Base-by-base conservation (phyloP, 2,329 filamentous ascomycete species). In the Fusarium sp. region DNA sequence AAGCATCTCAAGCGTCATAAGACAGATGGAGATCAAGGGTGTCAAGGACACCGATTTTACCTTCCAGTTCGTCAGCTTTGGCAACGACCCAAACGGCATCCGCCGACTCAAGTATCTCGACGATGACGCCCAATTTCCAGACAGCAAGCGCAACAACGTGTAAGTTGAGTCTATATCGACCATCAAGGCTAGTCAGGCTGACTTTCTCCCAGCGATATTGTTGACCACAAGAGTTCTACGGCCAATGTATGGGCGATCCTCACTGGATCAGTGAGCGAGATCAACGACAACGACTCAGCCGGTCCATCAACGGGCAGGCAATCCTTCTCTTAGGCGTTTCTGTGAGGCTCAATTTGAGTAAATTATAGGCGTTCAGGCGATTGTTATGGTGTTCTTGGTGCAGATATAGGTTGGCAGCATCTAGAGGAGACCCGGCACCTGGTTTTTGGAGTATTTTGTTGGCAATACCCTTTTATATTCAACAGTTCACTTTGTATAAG, bases 11-110 rank as follows among this genome's bases (percentile, higher is more conserved):
- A 53, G n/a, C 5, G 22, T 66, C 3, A 38, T 66, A 3, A 44
- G 5, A 2, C 43, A 14, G 2, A 69, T 65, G 61, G 21, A 42
- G 1, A 5, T 40, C 0, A 57, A 24, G 3, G 15, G 28, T 0
- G 31, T 69, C 9, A 22, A 17, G 0, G 43, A 54, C 5, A 66
- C 65, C 0, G 36, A 33, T 1, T 60, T 70, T 3, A 31, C 34
- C 3, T 59, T 70, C 4, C 67, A 70, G 11, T 70, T 70, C 15
- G 51, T 70, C 10, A 68, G 61, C 7, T 70, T 69, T 17, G 67
- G 65, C 1, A 36, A 63, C 4, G 34, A 66, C 21, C 22, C n/a
- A 10, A n/a, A 33, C 22, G 66, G 65, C 5, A 44, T 52, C 2
- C 1, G 10, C 3, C 61, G 65, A 4, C 36, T 70, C 9, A 28